Conservation (phyloP, 768 basidiomycete species). For the Wakefieldia striispora region DNA sequence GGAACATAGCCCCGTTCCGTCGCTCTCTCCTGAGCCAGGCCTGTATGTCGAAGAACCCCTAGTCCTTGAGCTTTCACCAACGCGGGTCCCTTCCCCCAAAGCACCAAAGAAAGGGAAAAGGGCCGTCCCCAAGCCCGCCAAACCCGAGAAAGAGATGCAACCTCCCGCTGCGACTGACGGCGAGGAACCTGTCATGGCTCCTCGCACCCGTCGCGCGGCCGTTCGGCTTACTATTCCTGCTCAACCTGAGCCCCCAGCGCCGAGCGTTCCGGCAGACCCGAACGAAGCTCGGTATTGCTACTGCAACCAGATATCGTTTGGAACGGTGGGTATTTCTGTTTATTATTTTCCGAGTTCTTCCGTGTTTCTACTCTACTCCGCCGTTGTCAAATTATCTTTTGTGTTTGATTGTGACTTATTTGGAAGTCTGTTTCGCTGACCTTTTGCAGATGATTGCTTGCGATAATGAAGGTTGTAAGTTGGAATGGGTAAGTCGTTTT, state of each 20-base stretch:
- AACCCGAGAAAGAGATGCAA: conserved; percentile 16
- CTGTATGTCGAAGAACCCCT: conserved; percentile 14
- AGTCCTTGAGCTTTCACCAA: conserved; percentile 6
- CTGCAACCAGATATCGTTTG: conserved; percentile 77
- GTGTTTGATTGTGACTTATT: neutral
- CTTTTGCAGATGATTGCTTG: conserved; percentile 80
- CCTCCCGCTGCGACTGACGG: conserved; percentile 1
- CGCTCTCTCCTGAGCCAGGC: conserved; percentile 31
- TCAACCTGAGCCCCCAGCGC: conserved; percentile 14
- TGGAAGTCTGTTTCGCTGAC: neutral
- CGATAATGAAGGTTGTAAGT: conserved; percentile 65
- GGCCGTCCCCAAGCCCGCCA: conserved; percentile 7
- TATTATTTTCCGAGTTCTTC: neutral
- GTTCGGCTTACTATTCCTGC: conserved; percentile 39
- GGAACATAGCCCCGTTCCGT: conserved; percentile 43
- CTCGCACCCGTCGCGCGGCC: conserved; percentile 24
- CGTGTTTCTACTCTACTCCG: no score
- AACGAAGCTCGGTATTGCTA: conserved; percentile 73
- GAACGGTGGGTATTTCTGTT: conserved; percentile 52
- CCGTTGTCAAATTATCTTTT: no score
- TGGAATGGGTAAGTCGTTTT: conserved; percentile 73
- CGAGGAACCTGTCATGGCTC: conserved; percentile 6
- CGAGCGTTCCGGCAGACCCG: conserved; percentile 34
- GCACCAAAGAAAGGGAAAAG: conserved; percentile 26
- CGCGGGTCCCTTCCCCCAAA: conserved; percentile 14